Conservation (phyloP, 75 land plant genomes). For the Ceratopteris richardii region DNA sequence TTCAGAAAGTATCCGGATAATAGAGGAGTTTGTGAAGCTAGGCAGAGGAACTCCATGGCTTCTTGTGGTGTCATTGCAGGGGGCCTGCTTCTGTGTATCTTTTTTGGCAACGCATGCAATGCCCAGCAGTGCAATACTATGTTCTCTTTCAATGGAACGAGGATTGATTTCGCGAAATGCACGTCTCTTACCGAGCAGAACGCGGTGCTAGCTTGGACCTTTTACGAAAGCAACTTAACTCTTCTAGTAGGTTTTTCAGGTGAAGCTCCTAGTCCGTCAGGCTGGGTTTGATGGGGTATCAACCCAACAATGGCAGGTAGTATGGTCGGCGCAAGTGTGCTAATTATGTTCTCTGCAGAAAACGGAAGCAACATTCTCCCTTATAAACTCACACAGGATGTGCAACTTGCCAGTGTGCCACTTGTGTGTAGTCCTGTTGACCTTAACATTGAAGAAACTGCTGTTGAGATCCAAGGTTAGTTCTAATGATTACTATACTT, state of each 20-base stretch:
- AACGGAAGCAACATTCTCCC: constrained; percentile 40
- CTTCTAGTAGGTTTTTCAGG: constrained; percentile 58
- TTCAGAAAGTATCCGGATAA: too few relatives aligned
- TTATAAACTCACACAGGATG: constrained; percentile 49
- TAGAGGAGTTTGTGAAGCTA: too few relatives aligned
- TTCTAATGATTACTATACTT: too few relatives aligned
- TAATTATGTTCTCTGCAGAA: constrained; percentile 57
- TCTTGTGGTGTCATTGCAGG: too few relatives aligned
- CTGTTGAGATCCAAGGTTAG: constrained; percentile 29
- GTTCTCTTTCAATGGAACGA: not conserved
- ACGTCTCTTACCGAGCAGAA: constrained; percentile 52
- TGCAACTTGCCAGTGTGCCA: constrained; percentile 38
- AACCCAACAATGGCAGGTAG: constrained; percentile 42
- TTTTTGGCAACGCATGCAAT: not conserved
- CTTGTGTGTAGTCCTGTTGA: constrained; percentile 42
- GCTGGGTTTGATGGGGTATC: constrained; percentile 96
- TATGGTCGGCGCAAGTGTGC: constrained; percentile 71
- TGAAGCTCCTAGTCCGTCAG: constrained; percentile 53
- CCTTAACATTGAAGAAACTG: constrained; percentile 36
- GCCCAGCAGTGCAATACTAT: constrained; percentile 2
- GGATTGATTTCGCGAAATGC: constrained; percentile 26
- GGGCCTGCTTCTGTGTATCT: too few relatives aligned
- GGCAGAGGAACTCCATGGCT: too few relatives aligned
- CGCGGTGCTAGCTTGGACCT: constrained; percentile 64
- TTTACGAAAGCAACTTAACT: constrained; percentile 29